A percentile compares a stretch with the other conserved stretches of the same genome.
Conservation (phyloP, 2,329 filamentous ascomycete genomes). For the Pyricularia sp. region DNA sequence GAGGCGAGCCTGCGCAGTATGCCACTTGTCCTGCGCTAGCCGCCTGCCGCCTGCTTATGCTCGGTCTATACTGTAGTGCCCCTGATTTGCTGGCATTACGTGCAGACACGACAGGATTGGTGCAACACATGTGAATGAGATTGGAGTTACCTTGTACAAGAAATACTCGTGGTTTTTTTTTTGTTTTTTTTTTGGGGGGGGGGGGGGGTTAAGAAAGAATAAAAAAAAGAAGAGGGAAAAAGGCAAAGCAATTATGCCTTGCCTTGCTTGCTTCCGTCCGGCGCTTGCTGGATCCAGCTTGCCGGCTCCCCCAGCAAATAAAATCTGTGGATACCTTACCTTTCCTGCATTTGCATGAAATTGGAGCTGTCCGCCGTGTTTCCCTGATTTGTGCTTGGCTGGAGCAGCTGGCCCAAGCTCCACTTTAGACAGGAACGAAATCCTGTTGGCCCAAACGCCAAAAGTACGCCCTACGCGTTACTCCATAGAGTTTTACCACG, state of each 20-base stretch:
- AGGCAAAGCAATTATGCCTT: not conserved
- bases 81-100: not conserved
- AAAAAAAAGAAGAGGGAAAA: not conserved
- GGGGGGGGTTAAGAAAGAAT: too few species aligned
- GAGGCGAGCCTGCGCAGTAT: not conserved
- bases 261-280: not conserved
- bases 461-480: conserved; percentile 2
- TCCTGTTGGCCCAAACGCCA: conserved; percentile 1
- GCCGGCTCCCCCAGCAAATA: conserved; percentile 5
- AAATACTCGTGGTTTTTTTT: not conserved
- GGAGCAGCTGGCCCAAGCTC: not conserved
- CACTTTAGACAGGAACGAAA: not conserved
- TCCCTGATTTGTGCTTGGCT: not conserved
- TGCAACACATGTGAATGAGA: not conserved
- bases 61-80: not conserved
- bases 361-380: not conserved
- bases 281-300: conserved; percentile 1
- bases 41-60: not conserved
- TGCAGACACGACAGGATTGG: not conserved
- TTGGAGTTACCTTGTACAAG: not conserved
- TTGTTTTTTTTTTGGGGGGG: too few species aligned
- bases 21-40: not conserved
- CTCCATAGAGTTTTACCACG: conserved; percentile 17
- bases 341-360: not conserved
- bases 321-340: not conserved